A percentile compares a stretch with the other conserved stretches of the same genome.
These are phyloP conservation scores for Agrostemma githago DNA, from an alignment of 148 eudicot species.

Conservation along the genomic window DNA sequence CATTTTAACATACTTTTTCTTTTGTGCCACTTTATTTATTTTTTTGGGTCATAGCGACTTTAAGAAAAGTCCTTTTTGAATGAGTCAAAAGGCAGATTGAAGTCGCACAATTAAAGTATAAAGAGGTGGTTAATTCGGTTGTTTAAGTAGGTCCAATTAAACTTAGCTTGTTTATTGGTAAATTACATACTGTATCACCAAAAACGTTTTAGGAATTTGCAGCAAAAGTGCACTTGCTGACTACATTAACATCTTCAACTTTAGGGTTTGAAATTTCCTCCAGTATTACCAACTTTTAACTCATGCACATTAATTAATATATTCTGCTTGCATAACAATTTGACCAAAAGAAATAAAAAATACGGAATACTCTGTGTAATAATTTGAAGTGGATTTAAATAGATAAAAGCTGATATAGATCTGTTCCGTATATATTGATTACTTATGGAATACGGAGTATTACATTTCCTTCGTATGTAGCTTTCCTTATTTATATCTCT, in stretches of 20 bases:
- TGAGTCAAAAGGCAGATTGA: neutral
- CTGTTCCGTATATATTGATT: no score
- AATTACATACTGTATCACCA: neutral
- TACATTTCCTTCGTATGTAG: no score
- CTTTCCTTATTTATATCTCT: constrained; percentile 17
- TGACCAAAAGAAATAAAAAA: no score
- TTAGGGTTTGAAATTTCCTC: no score
- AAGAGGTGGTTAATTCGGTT: constrained; percentile 8
- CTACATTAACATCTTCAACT: no score
- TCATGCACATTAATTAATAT: no score
- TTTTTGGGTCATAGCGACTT: constrained; percentile 5
- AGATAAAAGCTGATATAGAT: neutral
- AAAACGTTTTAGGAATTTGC: neutral
- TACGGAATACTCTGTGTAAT: no score
- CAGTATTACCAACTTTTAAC: no score
- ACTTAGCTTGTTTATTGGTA: neutral
- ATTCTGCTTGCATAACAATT: no score
- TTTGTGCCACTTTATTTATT: neutral
- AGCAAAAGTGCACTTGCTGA: neutral
- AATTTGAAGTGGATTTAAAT: no score
- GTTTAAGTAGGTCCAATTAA: neutral
- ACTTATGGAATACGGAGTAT: neutral
- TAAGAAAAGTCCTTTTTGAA: neutral
- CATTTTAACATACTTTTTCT: neutral
- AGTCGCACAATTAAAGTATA: constrained; percentile 11